Percentiles rank a stretch among this genome's conserved stretches.
Conservation (phyloP, 1,139 yeast species). For the Saccharomyces uvarum region DNA sequence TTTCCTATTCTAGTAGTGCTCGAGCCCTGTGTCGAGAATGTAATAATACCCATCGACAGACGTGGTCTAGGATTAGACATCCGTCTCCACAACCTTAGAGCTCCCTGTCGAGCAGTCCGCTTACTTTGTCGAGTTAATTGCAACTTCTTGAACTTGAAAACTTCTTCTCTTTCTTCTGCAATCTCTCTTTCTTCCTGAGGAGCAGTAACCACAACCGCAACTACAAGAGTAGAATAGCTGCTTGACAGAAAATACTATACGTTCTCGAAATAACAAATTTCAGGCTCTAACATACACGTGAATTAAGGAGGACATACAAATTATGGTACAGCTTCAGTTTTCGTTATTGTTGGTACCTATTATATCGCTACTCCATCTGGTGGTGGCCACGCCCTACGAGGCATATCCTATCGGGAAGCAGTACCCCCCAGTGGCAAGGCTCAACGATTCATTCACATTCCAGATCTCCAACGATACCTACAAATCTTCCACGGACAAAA, state of each 20-base stretch:
- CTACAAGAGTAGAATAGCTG: not conserved
- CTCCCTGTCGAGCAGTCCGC: not conserved
- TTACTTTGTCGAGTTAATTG: not conserved
- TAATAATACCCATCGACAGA: not conserved
- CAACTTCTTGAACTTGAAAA: not conserved
- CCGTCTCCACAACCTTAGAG: not conserved
- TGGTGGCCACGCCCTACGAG: constrained; percentile 39
- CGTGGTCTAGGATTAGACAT: not conserved
- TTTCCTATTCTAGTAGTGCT: not conserved
- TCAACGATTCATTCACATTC: constrained; percentile 55
- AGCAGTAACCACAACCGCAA: not conserved
- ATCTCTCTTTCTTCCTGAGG: not conserved
- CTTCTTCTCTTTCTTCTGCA: not conserved
- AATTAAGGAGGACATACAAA: not conserved
- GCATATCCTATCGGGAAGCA: constrained; percentile 81
- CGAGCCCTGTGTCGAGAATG: not conserved
- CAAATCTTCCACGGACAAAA: constrained; percentile 38
- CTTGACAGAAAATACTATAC: not conserved
- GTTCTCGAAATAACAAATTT: not conserved
- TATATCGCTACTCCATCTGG: not conserved
- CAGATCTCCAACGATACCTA: constrained; percentile 67
- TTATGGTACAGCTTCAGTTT: not conserved
- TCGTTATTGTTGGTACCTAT: not conserved
- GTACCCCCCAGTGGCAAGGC: constrained; percentile 79
- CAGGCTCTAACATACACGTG: not conserved